Evolutionary conservation across 768 basidiomycete genomes (phyloP).

Genomic region (Psilocybe cyanescens): DNA sequence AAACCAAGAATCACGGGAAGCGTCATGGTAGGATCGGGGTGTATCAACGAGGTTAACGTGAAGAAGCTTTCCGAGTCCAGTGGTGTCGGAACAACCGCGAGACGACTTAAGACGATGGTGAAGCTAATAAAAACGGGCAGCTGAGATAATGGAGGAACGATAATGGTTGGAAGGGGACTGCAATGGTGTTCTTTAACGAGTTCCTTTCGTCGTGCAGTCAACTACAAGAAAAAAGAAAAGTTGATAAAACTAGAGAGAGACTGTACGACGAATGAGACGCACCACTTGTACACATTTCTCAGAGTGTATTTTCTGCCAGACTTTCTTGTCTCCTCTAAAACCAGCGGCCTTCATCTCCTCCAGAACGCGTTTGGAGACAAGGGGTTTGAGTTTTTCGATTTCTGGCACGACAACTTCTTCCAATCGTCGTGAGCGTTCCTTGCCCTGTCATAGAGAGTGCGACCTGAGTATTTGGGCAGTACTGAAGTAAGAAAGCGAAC

Average conservation of each 20-base stretch:
- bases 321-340: slow-evolving; percentile 58
- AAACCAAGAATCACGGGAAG: slow-evolving; percentile 75
- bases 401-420: slow-evolving; percentile 66
- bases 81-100: slow-evolving; percentile 62
- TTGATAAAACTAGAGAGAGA: background rate
- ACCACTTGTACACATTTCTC: slow-evolving; percentile 55
- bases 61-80: slow-evolving; percentile 81
- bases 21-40: slow-evolving; percentile 70
- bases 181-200: slow-evolving; percentile 65
- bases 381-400: slow-evolving; percentile 51
- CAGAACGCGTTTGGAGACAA: slow-evolving; percentile 43
- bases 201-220: slow-evolving; percentile 57
- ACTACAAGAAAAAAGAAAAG: slow-evolving; percentile 32
- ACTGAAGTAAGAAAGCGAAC: slow-evolving; percentile 40
- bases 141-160: slow-evolving; percentile 66
- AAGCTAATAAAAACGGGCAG: slow-evolving; percentile 75
- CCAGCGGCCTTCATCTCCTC: slow-evolving; percentile 58
- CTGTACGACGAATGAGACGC: slow-evolving; percentile 18
- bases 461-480: slow-evolving; percentile 12
- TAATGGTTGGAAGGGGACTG: slow-evolving; percentile 57
- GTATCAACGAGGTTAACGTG: slow-evolving; percentile 69
- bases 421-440: slow-evolving; percentile 58
- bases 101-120: slow-evolving; percentile 57
- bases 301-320: slow-evolving; percentile 49
- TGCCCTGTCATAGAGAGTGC: slow-evolving; percentile 47